Evolutionary conservation across 805 yeast genomes (phyloP), one percentile per base, ranked within the genome.

Genomic region (Barnettozyma wickerhamii): DNA sequence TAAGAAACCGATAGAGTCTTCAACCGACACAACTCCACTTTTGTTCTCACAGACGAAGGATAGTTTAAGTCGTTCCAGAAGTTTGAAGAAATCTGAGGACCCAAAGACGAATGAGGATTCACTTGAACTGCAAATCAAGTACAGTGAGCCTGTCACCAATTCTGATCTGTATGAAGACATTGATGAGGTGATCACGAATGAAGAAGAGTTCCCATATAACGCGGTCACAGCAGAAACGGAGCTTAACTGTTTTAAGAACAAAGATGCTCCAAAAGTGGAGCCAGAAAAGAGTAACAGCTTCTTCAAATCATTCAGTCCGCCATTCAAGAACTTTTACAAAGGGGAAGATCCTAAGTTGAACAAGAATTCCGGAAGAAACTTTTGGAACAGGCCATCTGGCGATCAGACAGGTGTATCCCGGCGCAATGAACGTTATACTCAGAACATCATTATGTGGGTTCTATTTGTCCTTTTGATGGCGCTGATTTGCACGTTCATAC

Each of bases 361-460:
- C 19, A 39, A 40, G 18, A 14, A 32, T 14, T 26, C 38, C 15
- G 49, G 41, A 5, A 39, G 21, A 17, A 41, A 36, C 19, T 38
- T 33, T 13, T 41, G 43, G 47, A 24, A 17, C 6, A 36, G 19
- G 28, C 23, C 19, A 18, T 32, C 44, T 14, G 37, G 34, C 5
- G 37, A 30, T 10, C 14, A 30, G 10, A 37, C 33, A 7, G 38
- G 33, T 6, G 14, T 7, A 17, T 29, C 19, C 9, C 35, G 4
- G 26, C 40, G 32, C 14, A 19, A 30, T 35, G 43, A 40, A 9
- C 27, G n/a, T n/a, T n/a, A 29, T 13, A 12, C 27, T 9, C 39
- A 47, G 17, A 24, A 37, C 4, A 31, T 52, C 10, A 28, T 42
- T 1, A 49, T 54, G 23, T 54, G 60, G 59, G 27, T 34, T 3